Percentiles rank a stretch among this genome's conserved stretches.
Evolutionary conservation across 2,329 filamentous ascomycete genomes (phyloP).

Genomic region (Thielaviopsis musarum): DNA sequence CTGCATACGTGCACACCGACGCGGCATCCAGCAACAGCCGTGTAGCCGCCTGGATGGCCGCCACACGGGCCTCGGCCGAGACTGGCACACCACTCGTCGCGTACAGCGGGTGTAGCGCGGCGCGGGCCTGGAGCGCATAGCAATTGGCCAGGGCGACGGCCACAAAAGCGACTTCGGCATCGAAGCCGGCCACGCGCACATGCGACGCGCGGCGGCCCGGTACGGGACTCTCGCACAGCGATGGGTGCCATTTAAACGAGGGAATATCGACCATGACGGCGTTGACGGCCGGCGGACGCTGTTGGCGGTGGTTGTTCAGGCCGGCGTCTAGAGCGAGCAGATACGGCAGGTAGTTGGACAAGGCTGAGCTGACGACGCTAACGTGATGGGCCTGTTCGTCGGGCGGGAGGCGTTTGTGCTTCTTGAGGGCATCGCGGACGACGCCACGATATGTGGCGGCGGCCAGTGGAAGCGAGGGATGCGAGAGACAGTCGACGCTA

Average conservation of each 20-base stretch:
- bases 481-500: conserved; percentile 60
- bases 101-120: conserved; percentile 57
- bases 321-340: conserved; percentile 62
- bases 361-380: conserved; percentile 46
- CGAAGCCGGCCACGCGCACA: conserved; percentile 54
- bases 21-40: conserved; percentile 64
- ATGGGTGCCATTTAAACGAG: conserved; percentile 71
- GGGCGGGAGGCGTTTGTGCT: conserved; percentile 70
- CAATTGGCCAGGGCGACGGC: conserved; percentile 62
- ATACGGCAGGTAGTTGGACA: conserved; percentile 71
- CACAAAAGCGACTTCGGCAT: conserved; percentile 69
- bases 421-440: conserved; percentile 69
- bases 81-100: conserved; percentile 43
- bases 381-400: conserved; percentile 55
- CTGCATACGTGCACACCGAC: conserved; percentile 58
- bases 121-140: conserved; percentile 54
- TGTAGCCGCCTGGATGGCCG: conserved; percentile 56
- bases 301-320: conserved; percentile 32
- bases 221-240: conserved; percentile 47
- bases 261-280: conserved; percentile 21
- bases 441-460: conserved; percentile 73
- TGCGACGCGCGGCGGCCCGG: conserved; percentile 48
- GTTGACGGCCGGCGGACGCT: conserved; percentile 5
- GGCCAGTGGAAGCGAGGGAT: conserved; percentile 72
- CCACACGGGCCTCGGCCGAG: conserved; percentile 47